These are phyloP conservation scores for Sanghuangporus weigelae DNA, from an alignment of 1,284 basidiomycete genomes.

Conservation along the genomic window DNA sequence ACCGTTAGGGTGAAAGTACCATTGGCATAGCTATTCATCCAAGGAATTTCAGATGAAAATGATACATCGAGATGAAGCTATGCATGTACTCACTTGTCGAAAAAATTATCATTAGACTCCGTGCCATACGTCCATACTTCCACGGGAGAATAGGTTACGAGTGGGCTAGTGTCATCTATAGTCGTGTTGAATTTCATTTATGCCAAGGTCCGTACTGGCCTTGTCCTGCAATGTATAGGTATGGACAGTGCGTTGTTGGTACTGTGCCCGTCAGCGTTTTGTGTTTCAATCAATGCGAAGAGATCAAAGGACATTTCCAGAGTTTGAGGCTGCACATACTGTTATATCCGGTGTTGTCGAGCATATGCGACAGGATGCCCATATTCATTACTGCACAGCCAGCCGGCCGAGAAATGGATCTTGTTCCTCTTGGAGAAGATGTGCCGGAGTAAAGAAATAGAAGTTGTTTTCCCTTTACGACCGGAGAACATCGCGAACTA, in stretches of 20 bases:
- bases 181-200: constrained; percentile 35
- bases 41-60: not conserved
- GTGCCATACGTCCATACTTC: constrained; percentile 29
- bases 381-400: too few species aligned
- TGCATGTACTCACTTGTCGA: constrained; percentile 22
- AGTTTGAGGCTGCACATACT: too few species aligned
- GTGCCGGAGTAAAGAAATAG: not conserved
- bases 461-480: not conserved
- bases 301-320: too few species aligned
- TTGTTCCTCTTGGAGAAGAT: not conserved
- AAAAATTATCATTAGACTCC: constrained; percentile 21
- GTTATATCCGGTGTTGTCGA: too few species aligned
- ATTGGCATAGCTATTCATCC: constrained; percentile 26
- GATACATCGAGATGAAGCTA: not conserved
- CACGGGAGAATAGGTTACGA: constrained; percentile 30
- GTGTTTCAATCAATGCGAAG: too few species aligned
- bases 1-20: constrained; percentile 30
- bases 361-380: too few species aligned
- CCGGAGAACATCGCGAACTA: not conserved
- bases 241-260: too few species aligned
- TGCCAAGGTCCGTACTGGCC: not conserved
- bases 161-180: constrained; percentile 37
- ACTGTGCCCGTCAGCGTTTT: too few species aligned
- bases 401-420: too few species aligned
- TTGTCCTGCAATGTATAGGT: too few species aligned